Base-by-base conservation (phyloP, 495 filamentous ascomycete species). In the Evernia prunastri region DNA sequence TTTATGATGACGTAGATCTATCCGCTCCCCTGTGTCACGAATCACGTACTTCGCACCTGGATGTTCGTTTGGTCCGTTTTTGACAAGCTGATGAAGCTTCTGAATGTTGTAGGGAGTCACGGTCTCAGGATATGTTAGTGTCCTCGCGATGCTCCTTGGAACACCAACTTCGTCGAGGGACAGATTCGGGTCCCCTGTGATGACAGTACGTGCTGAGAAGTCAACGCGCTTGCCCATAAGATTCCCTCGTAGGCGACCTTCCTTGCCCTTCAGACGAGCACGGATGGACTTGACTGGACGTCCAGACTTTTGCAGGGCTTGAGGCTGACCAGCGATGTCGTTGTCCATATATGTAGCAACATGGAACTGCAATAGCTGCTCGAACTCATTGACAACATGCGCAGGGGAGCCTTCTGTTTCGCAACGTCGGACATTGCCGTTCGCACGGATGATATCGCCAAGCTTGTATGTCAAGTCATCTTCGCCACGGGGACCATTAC, bases 341-440 rank as follows among this genome's bases (percentile, higher is more conserved):
- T 99, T 99, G 72, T 97, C 94, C 94, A 99, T 99, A 76, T 96
- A 93, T 10, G 94, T 99, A 12, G 94, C 94, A 53, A 97, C 92
- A 70, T 99, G 94, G 73, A 94, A 99, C 69, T 99, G 94, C n/a
- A 99, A 77, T 11, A 99, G 78, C 61, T 85, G 83, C 74, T 96
- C 89, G 61, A 96, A 97, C 67, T 99, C 94, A 36, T 83, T 84
- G 37, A 89, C 82, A 45, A 97, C 87, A 76, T 97, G 95, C 59
- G 87, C 85, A 0, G 94, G 92, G 6, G 93, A 90, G 47, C 93
- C 92, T 73, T 96, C 91, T 53, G 87, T 82, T 63, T 94, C 87
- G 54, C 91, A 92, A 60, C 91, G 86, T 47, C 87, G 84, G 37
- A 99, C 92, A 68, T 96, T 97, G 68, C 88, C 87, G 78, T 97